Evolutionary conservation across 2,329 filamentous ascomycete genomes (phyloP).

Genomic region (Ilyonectria sp.): DNA sequence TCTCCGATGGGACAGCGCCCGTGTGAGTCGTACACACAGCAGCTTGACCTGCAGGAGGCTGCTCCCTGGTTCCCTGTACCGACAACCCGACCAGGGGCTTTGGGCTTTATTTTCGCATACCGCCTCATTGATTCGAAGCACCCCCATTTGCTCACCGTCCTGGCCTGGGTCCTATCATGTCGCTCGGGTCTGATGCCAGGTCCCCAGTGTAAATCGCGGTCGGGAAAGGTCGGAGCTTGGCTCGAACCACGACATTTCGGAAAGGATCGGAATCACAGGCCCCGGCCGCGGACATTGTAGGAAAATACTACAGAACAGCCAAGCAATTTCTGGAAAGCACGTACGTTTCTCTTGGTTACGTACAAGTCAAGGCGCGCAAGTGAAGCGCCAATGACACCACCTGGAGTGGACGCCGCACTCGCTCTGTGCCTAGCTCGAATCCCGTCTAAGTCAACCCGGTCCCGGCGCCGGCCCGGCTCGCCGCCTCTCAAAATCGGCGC

Average conservation of each 20-base stretch:
- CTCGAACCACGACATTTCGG: slow-evolving; percentile 19
- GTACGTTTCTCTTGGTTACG: neutral
- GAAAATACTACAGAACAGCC: neutral
- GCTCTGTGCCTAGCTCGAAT: neutral
- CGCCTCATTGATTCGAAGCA: neutral
- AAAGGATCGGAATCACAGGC: slow-evolving; percentile 16
- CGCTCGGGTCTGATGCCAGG: neutral
- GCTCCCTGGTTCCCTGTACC: neutral
- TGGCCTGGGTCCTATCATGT: neutral
- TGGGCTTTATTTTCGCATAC: slow-evolving; percentile 5
- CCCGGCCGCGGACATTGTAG: neutral
- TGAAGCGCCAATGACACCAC: slow-evolving; percentile 2
- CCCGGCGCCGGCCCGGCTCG: slow-evolving; percentile 27
- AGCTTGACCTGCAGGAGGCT: neutral
- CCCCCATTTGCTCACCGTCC: neutral
- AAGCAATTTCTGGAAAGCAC: neutral
- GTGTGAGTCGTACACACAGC: neutral
- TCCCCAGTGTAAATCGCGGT: neutral
- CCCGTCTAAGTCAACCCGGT: slow-evolving; percentile 16
- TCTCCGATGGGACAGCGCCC: neutral
- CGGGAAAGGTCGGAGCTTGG: slow-evolving; percentile 18
- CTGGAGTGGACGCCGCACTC: slow-evolving; percentile 1
- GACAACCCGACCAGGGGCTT: neutral
- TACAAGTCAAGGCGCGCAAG: slow-evolving; percentile 6
- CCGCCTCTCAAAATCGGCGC: neutral